phyloP scores from a whole-genome alignment of 805 yeast genomes.

The Lipomyces spencermartinsiae region DNA sequence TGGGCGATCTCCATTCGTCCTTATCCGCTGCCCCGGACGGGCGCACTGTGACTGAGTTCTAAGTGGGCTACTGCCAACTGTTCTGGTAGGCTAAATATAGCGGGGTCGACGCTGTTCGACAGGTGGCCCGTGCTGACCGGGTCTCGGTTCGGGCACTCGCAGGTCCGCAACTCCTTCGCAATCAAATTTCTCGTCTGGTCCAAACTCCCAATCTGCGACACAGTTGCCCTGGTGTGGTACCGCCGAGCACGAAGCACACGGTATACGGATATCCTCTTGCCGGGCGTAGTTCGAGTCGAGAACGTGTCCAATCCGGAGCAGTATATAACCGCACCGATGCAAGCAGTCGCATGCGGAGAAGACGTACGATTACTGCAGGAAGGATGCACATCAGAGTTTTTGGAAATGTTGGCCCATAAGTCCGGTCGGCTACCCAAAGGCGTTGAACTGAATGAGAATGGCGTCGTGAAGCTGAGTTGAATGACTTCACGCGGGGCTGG shows the following conservation, averaged over 20 bases:
- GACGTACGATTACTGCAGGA: conserved; percentile 91
- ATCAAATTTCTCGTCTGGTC: too few relatives aligned
- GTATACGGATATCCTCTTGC: conserved; percentile 89
- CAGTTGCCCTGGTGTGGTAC: conserved; percentile 99
- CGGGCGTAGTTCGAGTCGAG: conserved; percentile 99
- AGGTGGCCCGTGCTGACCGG: too few relatives aligned
- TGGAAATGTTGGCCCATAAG: conserved; percentile 90
- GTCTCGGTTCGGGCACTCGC: too few relatives aligned
- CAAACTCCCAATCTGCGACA: too few relatives aligned
- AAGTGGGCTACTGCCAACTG: too few relatives aligned
- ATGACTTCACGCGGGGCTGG: conserved; percentile 95
- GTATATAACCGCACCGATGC: conserved; percentile 89
- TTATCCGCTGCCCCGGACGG: too few relatives aligned
- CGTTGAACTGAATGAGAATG: conserved; percentile 96
- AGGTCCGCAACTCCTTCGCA: too few relatives aligned
- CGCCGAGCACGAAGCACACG: conserved; percentile 87
- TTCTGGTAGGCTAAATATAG: too few relatives aligned
- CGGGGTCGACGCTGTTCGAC: too few relatives aligned
- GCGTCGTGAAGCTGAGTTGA: conserved; percentile 86
- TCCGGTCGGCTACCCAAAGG: conserved; percentile 93
- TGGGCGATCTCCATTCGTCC: too few relatives aligned
- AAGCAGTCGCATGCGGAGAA: conserved; percentile 89
- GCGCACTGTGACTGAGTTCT: too few relatives aligned
- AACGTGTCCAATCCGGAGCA: conserved; percentile 96
- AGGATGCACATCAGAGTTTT: conserved; percentile 83